Evolutionary conservation across 1,139 yeast species (phyloP).

Genomic region (Zygosaccharomyces pseudobailii): DNA sequence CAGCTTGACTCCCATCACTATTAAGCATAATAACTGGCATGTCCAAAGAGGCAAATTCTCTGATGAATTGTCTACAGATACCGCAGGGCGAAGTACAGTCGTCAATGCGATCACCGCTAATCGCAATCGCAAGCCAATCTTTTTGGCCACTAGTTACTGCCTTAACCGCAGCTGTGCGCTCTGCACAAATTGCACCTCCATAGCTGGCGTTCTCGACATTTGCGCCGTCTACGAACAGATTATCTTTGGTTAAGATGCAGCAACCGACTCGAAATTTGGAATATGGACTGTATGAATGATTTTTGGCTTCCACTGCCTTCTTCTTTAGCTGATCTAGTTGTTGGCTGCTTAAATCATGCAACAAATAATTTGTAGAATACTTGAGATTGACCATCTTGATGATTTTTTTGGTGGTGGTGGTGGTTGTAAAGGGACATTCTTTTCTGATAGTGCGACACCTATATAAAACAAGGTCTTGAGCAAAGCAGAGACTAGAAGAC

Average conservation of each 20-base stretch:
- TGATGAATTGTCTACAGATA: constrained; percentile 80
- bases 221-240: constrained; percentile 60
- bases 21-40: constrained; percentile 62
- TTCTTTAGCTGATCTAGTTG: constrained; percentile 33
- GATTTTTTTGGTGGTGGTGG: not conserved
- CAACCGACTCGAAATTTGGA: constrained; percentile 89
- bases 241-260: constrained; percentile 51
- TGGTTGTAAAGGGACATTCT: not conserved
- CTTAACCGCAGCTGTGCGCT: constrained; percentile 67
- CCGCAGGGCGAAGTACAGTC: constrained; percentile 85
- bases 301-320: constrained; percentile 43
- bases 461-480: not conserved
- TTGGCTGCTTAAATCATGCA: constrained; percentile 27
- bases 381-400: not conserved
- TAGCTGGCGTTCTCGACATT: constrained; percentile 92
- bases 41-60: constrained; percentile 56
- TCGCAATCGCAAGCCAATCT: constrained; percentile 41
- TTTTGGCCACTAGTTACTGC: constrained; percentile 46
- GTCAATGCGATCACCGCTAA: constrained; percentile 58
- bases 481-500: not conserved
- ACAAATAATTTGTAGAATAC: not conserved
- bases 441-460: not conserved
- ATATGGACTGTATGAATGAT: constrained; percentile 69
- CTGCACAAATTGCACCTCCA: constrained; percentile 89
- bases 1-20: constrained; percentile 42